Evolutionary conservation across 2,329 filamentous ascomycete genomes (phyloP).

Genomic region (Diaporthe sp.): DNA sequence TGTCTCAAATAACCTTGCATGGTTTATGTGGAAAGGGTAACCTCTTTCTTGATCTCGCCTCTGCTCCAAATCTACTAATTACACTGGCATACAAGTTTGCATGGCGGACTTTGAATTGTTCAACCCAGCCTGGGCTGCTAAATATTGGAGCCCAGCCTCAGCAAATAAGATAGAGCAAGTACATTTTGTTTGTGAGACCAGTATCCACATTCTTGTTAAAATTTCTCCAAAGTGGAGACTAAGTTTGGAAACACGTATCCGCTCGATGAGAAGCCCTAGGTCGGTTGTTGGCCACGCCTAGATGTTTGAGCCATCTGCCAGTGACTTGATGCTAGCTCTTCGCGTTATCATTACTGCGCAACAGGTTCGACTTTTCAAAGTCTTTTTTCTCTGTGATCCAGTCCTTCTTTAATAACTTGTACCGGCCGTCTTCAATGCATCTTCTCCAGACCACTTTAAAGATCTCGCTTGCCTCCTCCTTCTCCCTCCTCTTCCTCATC

Average conservation of each 20-base stretch:
- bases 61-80: background rate
- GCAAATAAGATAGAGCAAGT: too few species aligned
- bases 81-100: background rate
- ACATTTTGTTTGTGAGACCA: background rate
- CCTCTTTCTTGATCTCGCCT: background rate
- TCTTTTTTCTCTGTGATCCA: constrained; percentile 32
- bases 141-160: background rate
- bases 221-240: rapidly evolving
- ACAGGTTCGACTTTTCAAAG: background rate
- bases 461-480: constrained; percentile 60
- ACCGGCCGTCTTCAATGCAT: constrained; percentile 58
- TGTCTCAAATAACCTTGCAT: constrained; percentile 27
- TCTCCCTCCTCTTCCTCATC: constrained; percentile 60
- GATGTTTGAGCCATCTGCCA: background rate
- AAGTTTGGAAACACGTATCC: background rate
- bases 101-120: background rate
- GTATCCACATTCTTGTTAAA: background rate
- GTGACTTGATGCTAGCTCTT: background rate
- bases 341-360: background rate
- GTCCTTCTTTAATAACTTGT: constrained; percentile 55
- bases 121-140: constrained; percentile 11
- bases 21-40: background rate
- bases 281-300: background rate
- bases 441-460: constrained; percentile 63
- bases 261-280: background rate